A percentile compares a stretch with the other conserved stretches of the same genome.
phyloP scores from a whole-genome alignment of 169 alveolate genomes.

The Cryptosporidium tyzzeri region DNA sequence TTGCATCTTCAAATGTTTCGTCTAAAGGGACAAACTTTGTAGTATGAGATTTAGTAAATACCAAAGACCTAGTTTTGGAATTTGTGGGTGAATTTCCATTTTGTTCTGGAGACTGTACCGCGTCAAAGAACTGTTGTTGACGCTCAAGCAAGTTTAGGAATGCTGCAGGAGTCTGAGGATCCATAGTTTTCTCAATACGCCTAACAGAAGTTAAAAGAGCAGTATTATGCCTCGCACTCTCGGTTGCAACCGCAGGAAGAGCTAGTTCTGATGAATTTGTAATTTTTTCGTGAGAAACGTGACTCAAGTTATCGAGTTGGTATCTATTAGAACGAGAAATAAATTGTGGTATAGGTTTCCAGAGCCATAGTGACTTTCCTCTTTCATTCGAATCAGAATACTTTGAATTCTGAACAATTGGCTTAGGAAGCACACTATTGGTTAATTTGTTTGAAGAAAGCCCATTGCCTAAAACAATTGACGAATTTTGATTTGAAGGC shows the following conservation, averaged over 20 bases:
- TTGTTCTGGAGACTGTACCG: slow-evolving; percentile 62
- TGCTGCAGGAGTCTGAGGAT: slow-evolving; percentile 72
- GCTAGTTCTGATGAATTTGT: slow-evolving; percentile 37
- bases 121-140: slow-evolving; percentile 72
- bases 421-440: background rate
- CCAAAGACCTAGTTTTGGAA: slow-evolving; percentile 30
- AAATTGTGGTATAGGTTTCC: slow-evolving; percentile 73
- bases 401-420: background rate
- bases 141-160: slow-evolving; percentile 56
- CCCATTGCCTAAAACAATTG: background rate
- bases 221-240: slow-evolving; percentile 61
- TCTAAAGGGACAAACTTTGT: slow-evolving; percentile 42
- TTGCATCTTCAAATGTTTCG: slow-evolving; percentile 69
- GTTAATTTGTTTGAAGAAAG: slow-evolving; percentile 13
- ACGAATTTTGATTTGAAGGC: slow-evolving; percentile 7
- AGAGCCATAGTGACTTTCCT: slow-evolving; percentile 63
- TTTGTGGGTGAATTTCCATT: slow-evolving; percentile 27
- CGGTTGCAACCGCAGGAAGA: slow-evolving; percentile 72
- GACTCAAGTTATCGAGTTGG: slow-evolving; percentile 17
- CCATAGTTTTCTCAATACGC: slow-evolving; percentile 34
- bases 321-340: slow-evolving; percentile 53
- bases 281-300: background rate
- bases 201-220: slow-evolving; percentile 54
- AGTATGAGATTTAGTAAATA: slow-evolving; percentile 45
- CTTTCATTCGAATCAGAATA: slow-evolving; percentile 53